Evolutionary conservation across 2,329 filamentous ascomycete genomes (phyloP), one percentile per base, ranked within the genome.

Genomic region (Colletotrichum gloeosporioides): DNA sequence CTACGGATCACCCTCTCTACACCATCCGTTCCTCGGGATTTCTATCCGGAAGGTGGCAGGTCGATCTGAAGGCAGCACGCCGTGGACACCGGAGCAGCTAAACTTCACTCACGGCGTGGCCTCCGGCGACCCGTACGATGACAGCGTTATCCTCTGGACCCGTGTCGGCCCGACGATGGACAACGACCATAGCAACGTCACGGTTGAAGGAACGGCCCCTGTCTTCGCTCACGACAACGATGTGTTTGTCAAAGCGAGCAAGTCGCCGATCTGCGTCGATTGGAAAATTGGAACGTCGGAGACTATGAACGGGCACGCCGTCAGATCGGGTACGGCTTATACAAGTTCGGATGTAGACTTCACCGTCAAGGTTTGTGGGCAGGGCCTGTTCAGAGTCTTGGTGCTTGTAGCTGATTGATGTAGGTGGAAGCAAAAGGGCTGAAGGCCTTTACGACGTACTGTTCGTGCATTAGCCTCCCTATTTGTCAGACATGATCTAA

Each of bases 261-360:
- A 81, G 2, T 81, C 91, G 8, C 92, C 93, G 0, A 88, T 95
- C 36, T 95, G 94, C 79, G 89, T 95, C 1, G 88, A 92, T 39
- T 95, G 92, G 87, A 90, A 89, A 73, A 89, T 95, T 18, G 87
- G 88, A 13, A 84, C 85, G 6, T 53, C 44, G 22, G 87, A 89
- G 78, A 81, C 87, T 64, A 82, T 85, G 25, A 68, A 83, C 16
- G 76, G 80, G 1, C 69, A 73, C 6, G 85, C 90, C 39, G 90
- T 90, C 3, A 86, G 89, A 67, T 86, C 85, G 2, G 94, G 94
- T 4, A 89, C 85, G 31, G 92, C 89, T 2, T 95, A 92, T 80
- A 95, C 94, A 0, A 94, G 90, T 44, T 93, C 91, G 1, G 94
- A 95, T 81, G 91, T 95, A 63, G 94, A 96, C 81, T 96, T 93